Percentiles rank a stretch among this genome's conserved stretches.
These are phyloP conservation scores for Xylariomycetidae sp. DNA, from an alignment of 2,329 filamentous ascomycete genomes.

Conservation along the genomic window DNA sequence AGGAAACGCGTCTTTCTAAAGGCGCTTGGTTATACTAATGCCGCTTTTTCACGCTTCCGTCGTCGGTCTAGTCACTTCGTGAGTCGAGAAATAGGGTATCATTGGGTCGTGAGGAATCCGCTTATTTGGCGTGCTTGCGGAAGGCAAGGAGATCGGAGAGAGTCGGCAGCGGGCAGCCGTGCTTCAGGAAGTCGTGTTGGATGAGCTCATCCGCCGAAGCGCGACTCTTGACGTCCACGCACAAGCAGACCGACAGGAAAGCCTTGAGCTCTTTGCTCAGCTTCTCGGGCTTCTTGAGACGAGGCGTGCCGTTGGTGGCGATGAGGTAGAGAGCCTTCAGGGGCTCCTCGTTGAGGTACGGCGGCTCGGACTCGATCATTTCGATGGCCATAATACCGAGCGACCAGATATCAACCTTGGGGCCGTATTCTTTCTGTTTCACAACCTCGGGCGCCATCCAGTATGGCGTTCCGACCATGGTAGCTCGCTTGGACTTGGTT, in stretches of 20 bases:
- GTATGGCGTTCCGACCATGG: constrained; percentile 98
- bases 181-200: constrained; percentile 88
- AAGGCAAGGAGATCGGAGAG: constrained; percentile 84
- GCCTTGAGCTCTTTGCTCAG: constrained; percentile 96
- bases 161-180: constrained; percentile 76
- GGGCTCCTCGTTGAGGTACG: constrained; percentile 96
- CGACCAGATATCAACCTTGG: constrained; percentile 98
- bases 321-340: constrained; percentile 96
- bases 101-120: constrained; percentile 15
- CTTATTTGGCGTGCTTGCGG: constrained; percentile 65
- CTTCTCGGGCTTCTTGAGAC: constrained; percentile 97
- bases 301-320: constrained; percentile 92
- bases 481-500: constrained; percentile 92
- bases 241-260: constrained; percentile 92
- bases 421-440: constrained; percentile 98
- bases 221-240: constrained; percentile 91
- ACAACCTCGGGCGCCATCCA: constrained; percentile 99
- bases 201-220: constrained; percentile 87
- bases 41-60: too few relatives aligned
- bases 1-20: too few relatives aligned
- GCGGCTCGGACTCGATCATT: constrained; percentile 98
- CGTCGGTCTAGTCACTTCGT: constrained; percentile 12
- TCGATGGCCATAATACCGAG: constrained; percentile 99
- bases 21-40: too few relatives aligned
- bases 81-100: constrained; percentile 22